Percentiles rank a stretch among this genome's conserved stretches.
These are phyloP conservation scores for Oryza glaberrima DNA, from an alignment of 176 grass and related monocot genomes.

Conservation along the genomic window DNA sequence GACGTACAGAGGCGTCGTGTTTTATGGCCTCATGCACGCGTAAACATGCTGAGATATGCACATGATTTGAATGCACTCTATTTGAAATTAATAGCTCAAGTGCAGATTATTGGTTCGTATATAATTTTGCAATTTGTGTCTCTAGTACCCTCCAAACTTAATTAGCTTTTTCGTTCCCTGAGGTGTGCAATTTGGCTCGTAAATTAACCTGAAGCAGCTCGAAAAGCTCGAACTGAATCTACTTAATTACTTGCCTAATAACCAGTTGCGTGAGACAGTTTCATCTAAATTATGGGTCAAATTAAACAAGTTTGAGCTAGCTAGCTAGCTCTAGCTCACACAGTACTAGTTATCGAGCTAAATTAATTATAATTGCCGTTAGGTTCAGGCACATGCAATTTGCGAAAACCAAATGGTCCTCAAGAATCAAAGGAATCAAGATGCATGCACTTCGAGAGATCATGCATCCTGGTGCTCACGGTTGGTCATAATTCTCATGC, in stretches of 20 bases:
- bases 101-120: not conserved
- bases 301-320: not conserved
- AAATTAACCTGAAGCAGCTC: not conserved
- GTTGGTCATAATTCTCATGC: constrained; percentile 1
- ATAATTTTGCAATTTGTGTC: not conserved
- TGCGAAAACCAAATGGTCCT: constrained; percentile 29
- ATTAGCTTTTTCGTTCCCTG: not conserved
- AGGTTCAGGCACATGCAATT: constrained; percentile 15
- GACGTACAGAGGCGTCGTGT: constrained; percentile 20
- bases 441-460: constrained; percentile 42
- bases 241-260: constrained; percentile 3
- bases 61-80: not conserved
- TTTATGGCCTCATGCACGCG: not conserved
- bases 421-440: not conserved
- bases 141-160: not conserved
- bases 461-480: not conserved
- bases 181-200: not conserved
- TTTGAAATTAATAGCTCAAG: not conserved
- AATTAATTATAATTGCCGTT: not conserved
- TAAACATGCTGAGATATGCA: not conserved
- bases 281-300: constrained; percentile 13
- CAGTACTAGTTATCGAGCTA: not conserved
- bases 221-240: not conserved
- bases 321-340: not conserved
- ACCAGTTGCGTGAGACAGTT: not conserved